These are phyloP conservation scores for Wilcoxina mikolae DNA, from an alignment of 495 filamentous ascomycete species.

Conservation along the genomic window DNA sequence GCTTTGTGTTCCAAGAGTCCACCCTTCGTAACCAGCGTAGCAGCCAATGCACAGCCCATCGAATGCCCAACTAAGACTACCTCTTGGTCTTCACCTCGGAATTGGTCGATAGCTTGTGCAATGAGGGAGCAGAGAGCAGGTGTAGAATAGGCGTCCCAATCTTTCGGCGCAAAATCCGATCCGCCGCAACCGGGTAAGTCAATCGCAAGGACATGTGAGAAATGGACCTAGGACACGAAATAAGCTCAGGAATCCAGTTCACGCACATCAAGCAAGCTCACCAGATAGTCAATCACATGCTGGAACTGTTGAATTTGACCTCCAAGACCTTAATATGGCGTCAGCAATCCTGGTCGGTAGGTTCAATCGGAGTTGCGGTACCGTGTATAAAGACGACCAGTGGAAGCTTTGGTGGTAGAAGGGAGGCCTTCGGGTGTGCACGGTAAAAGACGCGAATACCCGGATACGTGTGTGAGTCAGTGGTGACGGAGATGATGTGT, in stretches of 20 bases:
- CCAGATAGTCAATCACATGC: conserved; percentile 61
- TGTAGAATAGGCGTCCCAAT: conserved; percentile 67
- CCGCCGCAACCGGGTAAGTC: conserved; percentile 81
- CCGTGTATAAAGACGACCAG: conserved; percentile 85
- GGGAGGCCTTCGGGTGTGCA: conserved; percentile 61
- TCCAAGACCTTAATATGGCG: conserved; percentile 41
- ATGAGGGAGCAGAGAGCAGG: conserved; percentile 63
- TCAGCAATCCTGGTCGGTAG: background rate
- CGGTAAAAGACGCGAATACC: conserved; percentile 70
- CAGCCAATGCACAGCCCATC: conserved; percentile 68
- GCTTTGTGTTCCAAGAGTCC: conserved; percentile 44
- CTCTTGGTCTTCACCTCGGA: conserved; percentile 50
- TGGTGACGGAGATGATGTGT: conserved; percentile 53
- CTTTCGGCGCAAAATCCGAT: conserved; percentile 52
- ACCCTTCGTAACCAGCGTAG: conserved; percentile 51
- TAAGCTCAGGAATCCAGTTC: conserved; percentile 5
- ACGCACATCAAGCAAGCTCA: conserved; percentile 11
- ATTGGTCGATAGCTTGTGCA: conserved; percentile 52
- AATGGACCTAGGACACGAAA: conserved; percentile 39
- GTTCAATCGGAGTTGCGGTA: too few species aligned
- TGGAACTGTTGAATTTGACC: conserved; percentile 81
- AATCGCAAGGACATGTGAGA: conserved; percentile 76
- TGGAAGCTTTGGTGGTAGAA: conserved; percentile 64
- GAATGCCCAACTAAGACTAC: conserved; percentile 77
- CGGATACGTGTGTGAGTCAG: conserved; percentile 54